Evolutionary conservation across 495 filamentous ascomycete species (phyloP).

Genomic region (Aeminium ludgeri): DNA sequence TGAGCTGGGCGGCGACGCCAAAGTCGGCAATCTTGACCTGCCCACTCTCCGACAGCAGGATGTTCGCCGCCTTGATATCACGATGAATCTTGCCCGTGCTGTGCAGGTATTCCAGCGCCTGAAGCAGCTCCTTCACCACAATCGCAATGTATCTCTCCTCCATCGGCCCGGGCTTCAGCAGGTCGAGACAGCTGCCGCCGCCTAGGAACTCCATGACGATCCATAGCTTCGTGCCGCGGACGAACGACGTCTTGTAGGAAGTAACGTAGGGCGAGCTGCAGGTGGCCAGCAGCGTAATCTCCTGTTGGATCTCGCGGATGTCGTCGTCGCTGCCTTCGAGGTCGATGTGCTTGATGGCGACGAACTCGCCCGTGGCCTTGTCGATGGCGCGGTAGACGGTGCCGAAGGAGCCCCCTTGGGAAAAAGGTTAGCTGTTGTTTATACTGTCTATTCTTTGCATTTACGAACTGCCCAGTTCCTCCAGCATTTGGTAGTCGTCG

Average conservation of each 20-base stretch:
- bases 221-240: constrained; percentile 91
- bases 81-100: constrained; percentile 88
- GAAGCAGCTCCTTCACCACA: constrained; percentile 73
- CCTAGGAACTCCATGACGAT: constrained; percentile 95
- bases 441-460: background rate
- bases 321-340: constrained; percentile 97
- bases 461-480: constrained; percentile 81
- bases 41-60: constrained; percentile 53
- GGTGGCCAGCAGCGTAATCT: constrained; percentile 90
- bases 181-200: constrained; percentile 77
- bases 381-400: constrained; percentile 34
- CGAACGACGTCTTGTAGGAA: constrained; percentile 88
- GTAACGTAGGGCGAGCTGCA: constrained; percentile 89
- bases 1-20: constrained; percentile 88
- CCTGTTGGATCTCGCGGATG: constrained; percentile 96
- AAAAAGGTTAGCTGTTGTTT: background rate
- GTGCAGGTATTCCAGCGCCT: constrained; percentile 86
- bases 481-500: constrained; percentile 70
- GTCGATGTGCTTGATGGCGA: constrained; percentile 94
- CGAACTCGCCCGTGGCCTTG: constrained; percentile 64
- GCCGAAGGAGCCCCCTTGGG: constrained; percentile 18
- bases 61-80: constrained; percentile 58
- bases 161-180: constrained; percentile 86
- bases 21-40: constrained; percentile 97
- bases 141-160: constrained; percentile 88